These are phyloP conservation scores for Echites panduratus DNA, from an alignment of 257 asterid species.

Conservation along the genomic window DNA sequence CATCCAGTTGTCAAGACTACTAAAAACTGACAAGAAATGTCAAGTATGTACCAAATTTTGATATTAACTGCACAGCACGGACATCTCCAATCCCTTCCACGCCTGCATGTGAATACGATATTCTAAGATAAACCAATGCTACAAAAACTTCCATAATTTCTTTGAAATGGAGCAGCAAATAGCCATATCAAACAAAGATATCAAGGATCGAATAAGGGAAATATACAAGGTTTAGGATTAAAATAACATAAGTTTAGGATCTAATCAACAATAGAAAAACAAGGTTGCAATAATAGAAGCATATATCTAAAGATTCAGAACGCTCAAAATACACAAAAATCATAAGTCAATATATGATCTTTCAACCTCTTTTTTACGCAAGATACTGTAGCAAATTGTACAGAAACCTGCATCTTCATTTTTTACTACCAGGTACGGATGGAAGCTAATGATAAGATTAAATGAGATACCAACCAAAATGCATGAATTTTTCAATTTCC, in stretches of 20 bases:
- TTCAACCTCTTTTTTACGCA: not conserved
- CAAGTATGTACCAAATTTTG: conserved; percentile 64
- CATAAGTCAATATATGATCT: not conserved
- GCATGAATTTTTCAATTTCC: not conserved
- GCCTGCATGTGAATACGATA: conserved; percentile 45
- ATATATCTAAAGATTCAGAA: not conserved
- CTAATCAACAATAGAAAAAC: not conserved
- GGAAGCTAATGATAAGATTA: not conserved
- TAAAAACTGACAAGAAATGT: not conserved
- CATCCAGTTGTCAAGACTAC: not conserved
- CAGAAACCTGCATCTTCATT: not conserved
- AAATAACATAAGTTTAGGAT: too few relatives aligned
- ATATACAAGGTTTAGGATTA: too few relatives aligned
- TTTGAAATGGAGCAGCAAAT: not conserved
- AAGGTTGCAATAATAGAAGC: not conserved
- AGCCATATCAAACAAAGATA: not conserved
- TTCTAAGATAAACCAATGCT: not conserved
- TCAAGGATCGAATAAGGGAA: not conserved
- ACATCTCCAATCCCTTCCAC: conserved; percentile 90
- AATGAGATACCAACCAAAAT: not conserved
- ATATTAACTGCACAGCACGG: conserved; percentile 76
- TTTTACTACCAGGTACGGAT: not conserved
- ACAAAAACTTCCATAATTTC: not conserved
- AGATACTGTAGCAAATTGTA: not conserved
- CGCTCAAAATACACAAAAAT: not conserved